phyloP scores from a whole-genome alignment of 2,329 filamentous ascomycete species.

The Microsporum canis region DNA sequence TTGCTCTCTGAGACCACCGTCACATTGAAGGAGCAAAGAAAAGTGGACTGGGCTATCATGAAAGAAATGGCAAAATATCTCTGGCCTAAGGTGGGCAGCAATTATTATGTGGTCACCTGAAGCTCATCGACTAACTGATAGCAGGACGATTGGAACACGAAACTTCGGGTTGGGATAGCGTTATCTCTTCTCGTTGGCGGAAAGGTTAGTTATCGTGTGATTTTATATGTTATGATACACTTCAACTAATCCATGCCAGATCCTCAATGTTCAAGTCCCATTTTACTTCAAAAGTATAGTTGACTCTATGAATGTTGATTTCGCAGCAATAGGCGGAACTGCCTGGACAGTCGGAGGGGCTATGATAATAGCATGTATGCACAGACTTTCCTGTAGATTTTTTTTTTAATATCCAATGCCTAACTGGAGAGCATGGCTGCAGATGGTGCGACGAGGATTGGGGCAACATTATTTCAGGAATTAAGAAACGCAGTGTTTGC shows the following conservation, averaged over 20 bases:
- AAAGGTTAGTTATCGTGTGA: constrained; percentile 47
- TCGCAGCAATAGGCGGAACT: constrained; percentile 74
- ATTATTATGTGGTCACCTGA: background rate
- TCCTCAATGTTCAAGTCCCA: constrained; percentile 92
- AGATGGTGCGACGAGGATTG: constrained; percentile 77
- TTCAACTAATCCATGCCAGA: constrained; percentile 27
- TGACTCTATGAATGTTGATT: constrained; percentile 94
- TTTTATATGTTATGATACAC: background rate
- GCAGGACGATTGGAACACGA: constrained; percentile 63
- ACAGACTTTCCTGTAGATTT: background rate
- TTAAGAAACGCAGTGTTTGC: constrained; percentile 93
- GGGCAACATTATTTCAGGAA: constrained; percentile 84
- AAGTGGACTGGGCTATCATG: constrained; percentile 97
- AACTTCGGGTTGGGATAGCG: constrained; percentile 75
- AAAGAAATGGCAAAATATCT: constrained; percentile 94
- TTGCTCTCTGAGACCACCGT: constrained; percentile 54
- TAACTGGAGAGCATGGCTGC: background rate
- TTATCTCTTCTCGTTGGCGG: constrained; percentile 73
- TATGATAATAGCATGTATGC: constrained; percentile 74
- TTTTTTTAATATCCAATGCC: background rate
- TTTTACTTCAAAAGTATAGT: constrained; percentile 99
- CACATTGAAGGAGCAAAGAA: constrained; percentile 75
- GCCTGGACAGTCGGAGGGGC: constrained; percentile 79
- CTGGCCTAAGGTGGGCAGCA: constrained; percentile 62
- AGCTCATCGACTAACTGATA: background rate